A percentile compares a stretch with the other conserved stretches of the same genome.
Evolutionary conservation across 2,329 filamentous ascomycete genomes (phyloP).

Genomic region (Exophiala spinifera): DNA sequence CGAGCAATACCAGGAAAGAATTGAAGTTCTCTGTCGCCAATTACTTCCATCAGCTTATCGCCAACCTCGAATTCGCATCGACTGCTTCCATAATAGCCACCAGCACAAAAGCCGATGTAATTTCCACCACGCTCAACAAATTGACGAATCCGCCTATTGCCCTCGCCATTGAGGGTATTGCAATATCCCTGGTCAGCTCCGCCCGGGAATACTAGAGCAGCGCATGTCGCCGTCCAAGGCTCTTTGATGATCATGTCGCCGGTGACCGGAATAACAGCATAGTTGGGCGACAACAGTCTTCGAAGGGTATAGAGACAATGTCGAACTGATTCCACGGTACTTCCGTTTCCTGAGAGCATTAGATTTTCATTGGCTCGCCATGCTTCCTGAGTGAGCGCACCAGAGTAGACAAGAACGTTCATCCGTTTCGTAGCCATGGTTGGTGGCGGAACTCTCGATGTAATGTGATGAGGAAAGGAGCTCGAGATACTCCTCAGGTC

Average conservation of each 20-base stretch:
- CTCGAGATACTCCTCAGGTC: background rate
- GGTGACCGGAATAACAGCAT: conserved; percentile 84
- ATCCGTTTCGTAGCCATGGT: conserved; percentile 67
- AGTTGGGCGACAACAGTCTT: conserved; percentile 80
- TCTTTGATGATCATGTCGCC: conserved; percentile 80
- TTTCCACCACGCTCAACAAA: conserved; percentile 81
- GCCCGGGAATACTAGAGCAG: conserved; percentile 85
- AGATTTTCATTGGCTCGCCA: conserved; percentile 32
- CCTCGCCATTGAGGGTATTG: conserved; percentile 77
- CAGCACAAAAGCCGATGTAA: conserved; percentile 90
- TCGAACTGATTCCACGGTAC: conserved; percentile 80
- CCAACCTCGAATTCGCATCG: conserved; percentile 91
- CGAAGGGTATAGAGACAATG: conserved; percentile 86
- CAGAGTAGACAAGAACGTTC: conserved; percentile 92
- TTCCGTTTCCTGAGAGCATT: conserved; percentile 66
- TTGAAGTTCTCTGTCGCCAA: conserved; percentile 76
- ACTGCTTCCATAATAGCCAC: conserved; percentile 81
- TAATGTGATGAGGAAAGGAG: conserved; percentile 1
- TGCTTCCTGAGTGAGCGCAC: conserved; percentile 47
- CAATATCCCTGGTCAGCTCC: conserved; percentile 94
- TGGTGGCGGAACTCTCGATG: background rate
- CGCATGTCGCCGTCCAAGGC: conserved; percentile 84
- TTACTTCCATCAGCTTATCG: conserved; percentile 73
- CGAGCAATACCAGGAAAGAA: conserved; percentile 88
- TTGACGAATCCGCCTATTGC: conserved; percentile 78